Evolutionary conservation across 352 stramenopile genomes (phyloP), one percentile per base, ranked within the genome.

Genomic region (Phytophthora cactorum): DNA sequence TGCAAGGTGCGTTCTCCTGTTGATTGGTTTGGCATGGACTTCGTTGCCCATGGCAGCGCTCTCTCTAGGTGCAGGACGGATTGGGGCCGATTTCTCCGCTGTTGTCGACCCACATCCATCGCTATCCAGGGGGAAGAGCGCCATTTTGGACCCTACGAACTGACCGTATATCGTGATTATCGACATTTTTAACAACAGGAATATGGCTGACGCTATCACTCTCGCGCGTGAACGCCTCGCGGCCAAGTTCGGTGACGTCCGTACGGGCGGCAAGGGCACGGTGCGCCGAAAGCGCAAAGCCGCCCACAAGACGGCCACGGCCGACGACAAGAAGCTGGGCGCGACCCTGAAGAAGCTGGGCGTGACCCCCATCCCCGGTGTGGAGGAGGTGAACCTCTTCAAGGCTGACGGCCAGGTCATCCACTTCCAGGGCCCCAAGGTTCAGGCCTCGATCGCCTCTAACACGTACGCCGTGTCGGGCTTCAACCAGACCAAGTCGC

Each of bases 301-400:
- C 41, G 90, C 91, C 25, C 87, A 97, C 84, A 98, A 97, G 84
- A 89, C 92, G 52, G 82, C 91, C 55, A 91, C 91, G 14, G 90
- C 95, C 74, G 97, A 99, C 75, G 98, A 99, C 84, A 98, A 98
- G 77, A 99, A 99, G 85, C 92, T 99, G 39, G 88, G 87, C 60
- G 93, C 89, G 28, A 97, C 96, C 45, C 82, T 99, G 29, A 99
- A 99, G 91, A 99, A 99, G 84, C 90, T 99, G 49, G 95, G 96
- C 52, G 94, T 98, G 63, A 99, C 96, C 44, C 97, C 96, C 77
- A 99, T 99, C 74, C 96, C 97, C 28, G 97, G 93, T 63, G 98
- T 99, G 59, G 97, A 99, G 79, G 98, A 99, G 79, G 97, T 99
- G 46, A 99, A 99, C 84, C 94, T 99, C 71, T 99, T 99, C 91